Evolutionary conservation across 2,329 filamentous ascomycete species (phyloP).

Genomic region (Sclerotinia subarctica): DNA sequence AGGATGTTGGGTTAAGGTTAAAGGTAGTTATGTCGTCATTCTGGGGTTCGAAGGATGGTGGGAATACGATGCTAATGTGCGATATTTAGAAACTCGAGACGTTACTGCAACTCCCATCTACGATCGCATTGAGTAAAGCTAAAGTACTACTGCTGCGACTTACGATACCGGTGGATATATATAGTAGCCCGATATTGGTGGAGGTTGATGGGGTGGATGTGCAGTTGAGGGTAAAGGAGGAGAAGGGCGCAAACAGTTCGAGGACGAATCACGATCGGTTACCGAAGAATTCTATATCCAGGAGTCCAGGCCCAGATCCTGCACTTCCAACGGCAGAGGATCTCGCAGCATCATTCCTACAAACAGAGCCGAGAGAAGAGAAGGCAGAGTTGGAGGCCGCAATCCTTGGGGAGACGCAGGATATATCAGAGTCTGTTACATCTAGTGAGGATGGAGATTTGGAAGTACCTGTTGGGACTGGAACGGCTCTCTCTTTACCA

Average conservation of each 20-base stretch:
- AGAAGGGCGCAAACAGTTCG: constrained; percentile 29
- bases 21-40: constrained; percentile 52
- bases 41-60: not conserved
- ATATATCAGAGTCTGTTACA: constrained; percentile 58
- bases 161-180: constrained; percentile 84
- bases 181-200: constrained; percentile 76
- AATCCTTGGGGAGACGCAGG: constrained; percentile 59
- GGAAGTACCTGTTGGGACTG: constrained; percentile 62
- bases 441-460: constrained; percentile 59
- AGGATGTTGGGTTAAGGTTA: constrained; percentile 77
- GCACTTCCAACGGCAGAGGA: constrained; percentile 67
- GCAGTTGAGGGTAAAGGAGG: constrained; percentile 53
- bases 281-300: constrained; percentile 34
- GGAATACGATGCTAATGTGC: constrained; percentile 27
- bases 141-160: constrained; percentile 73
- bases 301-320: constrained; percentile 23
- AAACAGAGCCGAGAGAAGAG: constrained; percentile 64
- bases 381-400: constrained; percentile 67
- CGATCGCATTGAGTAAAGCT: constrained; percentile 69
- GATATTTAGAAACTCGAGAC: constrained; percentile 70
- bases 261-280: constrained; percentile 37
- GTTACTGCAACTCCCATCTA: constrained; percentile 69
- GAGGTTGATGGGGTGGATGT: constrained; percentile 81
- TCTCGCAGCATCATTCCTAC: constrained; percentile 74
- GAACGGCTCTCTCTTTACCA: constrained; percentile 66